Evolutionary conservation across 306 rosid species (phyloP), one percentile per base, ranked within the genome.

Genomic region (Quercus berberidifolia): DNA sequence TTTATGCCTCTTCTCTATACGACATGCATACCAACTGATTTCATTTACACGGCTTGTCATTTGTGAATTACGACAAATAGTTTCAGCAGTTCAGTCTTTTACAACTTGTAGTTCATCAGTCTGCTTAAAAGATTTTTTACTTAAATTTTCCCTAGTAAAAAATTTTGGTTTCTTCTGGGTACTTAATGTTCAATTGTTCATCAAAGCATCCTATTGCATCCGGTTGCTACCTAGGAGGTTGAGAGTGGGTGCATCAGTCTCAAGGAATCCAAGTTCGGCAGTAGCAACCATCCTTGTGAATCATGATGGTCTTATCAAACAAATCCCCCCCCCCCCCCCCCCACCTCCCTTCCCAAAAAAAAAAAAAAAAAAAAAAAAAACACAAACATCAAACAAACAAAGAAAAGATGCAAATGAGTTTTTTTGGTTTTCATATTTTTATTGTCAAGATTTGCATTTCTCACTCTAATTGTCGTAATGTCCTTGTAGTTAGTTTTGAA

Each of bases 341-440:
- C 8, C n/a, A n/a, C n/a, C n/a, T n/a, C n/a, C 0, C 0, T 2
- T 1, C 2, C 26, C 2, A 26, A 2, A 26, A 26, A 26, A 25
- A 21, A 21, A 21, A 21, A 6, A 6, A 5, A 6, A 38, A 1
- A 38, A 7, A n/a, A n/a, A n/a, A n/a, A n/a, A n/a, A n/a, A n/a
- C n/a, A n/a, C n/a, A n/a, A n/a, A n/a, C n/a, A n/a, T n/a, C n/a
- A n/a, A n/a, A n/a, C n/a, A n/a, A 38, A 11, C 5, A 23, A 11
- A 59, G 25, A 23, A 60, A 60, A 12, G 67, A 60, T 60, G 67
- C 67, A 60, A 11, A 60, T 60, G 28, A 21, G 8, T 60, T 11
- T 60, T 60, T 60, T 60, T 4, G 67, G 0, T 60, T 15, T 60
- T 60, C 67, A 25, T 23, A 5, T 60, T 11, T 59, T 15, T 60